Conservation (phyloP, 1,284 basidiomycete species). For the Neonothopanus nambi region DNA sequence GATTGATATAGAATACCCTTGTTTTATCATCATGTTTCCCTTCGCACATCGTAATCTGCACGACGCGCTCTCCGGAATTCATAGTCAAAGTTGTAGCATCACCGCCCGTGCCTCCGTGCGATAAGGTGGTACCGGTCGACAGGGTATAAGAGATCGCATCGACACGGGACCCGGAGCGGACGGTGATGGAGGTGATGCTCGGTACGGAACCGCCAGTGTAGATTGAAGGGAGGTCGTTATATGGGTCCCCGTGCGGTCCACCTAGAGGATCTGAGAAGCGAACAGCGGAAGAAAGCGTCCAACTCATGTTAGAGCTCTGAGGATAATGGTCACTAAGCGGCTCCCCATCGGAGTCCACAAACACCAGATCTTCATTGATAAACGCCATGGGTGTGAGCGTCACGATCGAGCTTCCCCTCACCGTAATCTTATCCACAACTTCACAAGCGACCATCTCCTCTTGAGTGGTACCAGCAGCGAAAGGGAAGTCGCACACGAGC, state of each 20-base stretch:
- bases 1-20: conserved; percentile 33
- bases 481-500: conserved; percentile 33
- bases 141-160: conserved; percentile 31
- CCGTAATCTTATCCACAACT: conserved; percentile 39
- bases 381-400: conserved; percentile 28
- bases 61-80: conserved; percentile 26
- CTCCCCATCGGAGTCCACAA: conserved; percentile 29
- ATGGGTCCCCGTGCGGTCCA: conserved; percentile 34
- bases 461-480: conserved; percentile 31
- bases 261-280: conserved; percentile 34
- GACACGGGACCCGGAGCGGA: conserved; percentile 32
- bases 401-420: conserved; percentile 26
- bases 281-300: conserved; percentile 31
- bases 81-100: conserved; percentile 30
- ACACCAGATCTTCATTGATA: conserved; percentile 33
- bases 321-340: conserved; percentile 40
- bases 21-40: conserved; percentile 28
- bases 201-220: conserved; percentile 23
- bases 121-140: conserved; percentile 23
- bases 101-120: conserved; percentile 39
- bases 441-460: conserved; percentile 33
- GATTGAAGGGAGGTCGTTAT: conserved; percentile 31
- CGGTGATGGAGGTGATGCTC: conserved; percentile 31
- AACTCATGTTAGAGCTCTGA: conserved; percentile 29
- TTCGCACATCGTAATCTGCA: conserved; percentile 28